These are phyloP conservation scores for Truncatella angustata DNA, from an alignment of 2,329 filamentous ascomycete species.

Conservation along the genomic window DNA sequence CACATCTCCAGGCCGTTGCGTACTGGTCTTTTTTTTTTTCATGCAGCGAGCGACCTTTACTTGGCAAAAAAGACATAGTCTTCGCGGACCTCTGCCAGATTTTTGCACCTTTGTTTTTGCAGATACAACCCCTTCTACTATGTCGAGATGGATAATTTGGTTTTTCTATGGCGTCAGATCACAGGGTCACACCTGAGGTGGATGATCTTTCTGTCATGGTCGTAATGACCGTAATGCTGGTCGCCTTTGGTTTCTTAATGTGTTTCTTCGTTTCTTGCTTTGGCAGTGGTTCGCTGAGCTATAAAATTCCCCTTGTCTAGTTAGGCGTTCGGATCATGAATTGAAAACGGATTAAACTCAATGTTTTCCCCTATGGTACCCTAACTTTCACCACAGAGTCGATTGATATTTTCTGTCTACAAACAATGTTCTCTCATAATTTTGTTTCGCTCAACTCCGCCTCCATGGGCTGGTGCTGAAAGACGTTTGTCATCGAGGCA, in stretches of 20 bases:
- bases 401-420: background rate
- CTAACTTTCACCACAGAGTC: background rate
- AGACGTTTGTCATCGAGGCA: too few relatives aligned
- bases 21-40: background rate
- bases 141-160: slow-evolving; percentile 8
- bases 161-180: slow-evolving; percentile 4
- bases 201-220: slow-evolving; percentile 6
- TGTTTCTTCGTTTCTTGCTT: slow-evolving; percentile 6
- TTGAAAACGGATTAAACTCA: background rate
- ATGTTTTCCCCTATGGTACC: too few relatives aligned
- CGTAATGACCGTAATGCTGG: slow-evolving; percentile 6
- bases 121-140: slow-evolving; percentile 3
- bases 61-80: slow-evolving; percentile 11
- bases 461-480: too few relatives aligned
- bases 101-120: slow-evolving; percentile 11
- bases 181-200: background rate
- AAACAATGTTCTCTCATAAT: background rate
- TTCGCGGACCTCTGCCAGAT: slow-evolving; percentile 16
- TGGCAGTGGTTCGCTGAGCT: slow-evolving; percentile 13
- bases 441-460: too few relatives aligned
- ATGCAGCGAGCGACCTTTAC: background rate
- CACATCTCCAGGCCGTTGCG: too few relatives aligned
- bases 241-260: slow-evolving; percentile 1
- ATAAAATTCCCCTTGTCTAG: slow-evolving; percentile 12
- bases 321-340: slow-evolving; percentile 8